A percentile compares a stretch with the other conserved stretches of the same genome.
Evolutionary conservation across 305 asterid species (phyloP).

Genomic region (Fraxinus velutina): DNA sequence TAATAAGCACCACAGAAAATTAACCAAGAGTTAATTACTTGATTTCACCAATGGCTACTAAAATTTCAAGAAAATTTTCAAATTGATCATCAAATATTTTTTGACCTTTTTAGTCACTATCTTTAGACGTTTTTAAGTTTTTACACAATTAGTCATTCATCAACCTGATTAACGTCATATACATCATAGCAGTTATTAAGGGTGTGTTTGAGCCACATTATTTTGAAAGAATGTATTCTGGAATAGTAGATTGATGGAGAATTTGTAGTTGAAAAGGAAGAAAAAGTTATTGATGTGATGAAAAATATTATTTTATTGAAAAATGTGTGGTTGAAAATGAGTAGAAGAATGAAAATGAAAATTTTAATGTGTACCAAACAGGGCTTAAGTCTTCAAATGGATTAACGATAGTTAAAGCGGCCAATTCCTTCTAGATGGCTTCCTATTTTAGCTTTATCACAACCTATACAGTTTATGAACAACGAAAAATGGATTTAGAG

Average conservation of each 20-base stretch:
- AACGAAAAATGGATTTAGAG: background rate
- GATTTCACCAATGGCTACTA: background rate
- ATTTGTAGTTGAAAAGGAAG: too few species aligned
- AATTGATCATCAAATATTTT: background rate
- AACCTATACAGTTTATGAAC: background rate
- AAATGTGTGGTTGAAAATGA: too few species aligned
- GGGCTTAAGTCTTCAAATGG: background rate
- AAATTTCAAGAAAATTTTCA: background rate
- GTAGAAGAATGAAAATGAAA: too few species aligned
- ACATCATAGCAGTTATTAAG: background rate
- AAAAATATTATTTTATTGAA: too few species aligned
- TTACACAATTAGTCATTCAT: background rate
- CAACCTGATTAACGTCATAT: background rate
- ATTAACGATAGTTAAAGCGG: background rate
- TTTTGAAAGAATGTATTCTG: too few species aligned
- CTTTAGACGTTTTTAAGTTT: background rate
- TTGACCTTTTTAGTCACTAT: background rate
- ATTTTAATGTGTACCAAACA: too few species aligned
- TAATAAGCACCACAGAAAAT: background rate
- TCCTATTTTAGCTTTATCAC: background rate
- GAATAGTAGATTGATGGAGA: too few species aligned
- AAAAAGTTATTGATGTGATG: too few species aligned
- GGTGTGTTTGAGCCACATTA: too few species aligned
- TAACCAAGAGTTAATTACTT: background rate
- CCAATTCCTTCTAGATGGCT: background rate